Base-by-base conservation (phyloP, 805 yeast species). In the Candida namnaoensis region DNA sequence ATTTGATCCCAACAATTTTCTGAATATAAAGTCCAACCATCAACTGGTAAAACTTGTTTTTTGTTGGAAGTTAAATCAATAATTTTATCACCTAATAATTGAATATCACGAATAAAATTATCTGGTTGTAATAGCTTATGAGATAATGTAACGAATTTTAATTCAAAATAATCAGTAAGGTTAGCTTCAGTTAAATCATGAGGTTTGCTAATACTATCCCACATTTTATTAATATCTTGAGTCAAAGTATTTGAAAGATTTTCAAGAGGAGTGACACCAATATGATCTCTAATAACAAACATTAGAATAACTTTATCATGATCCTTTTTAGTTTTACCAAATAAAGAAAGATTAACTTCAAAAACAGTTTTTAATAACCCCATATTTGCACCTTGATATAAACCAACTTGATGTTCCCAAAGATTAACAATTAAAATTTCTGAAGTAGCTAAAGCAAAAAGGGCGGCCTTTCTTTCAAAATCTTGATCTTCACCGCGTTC, bases 401-500 rank as follows among this genome's bases (percentile, higher is more conserved):
- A 70, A 9, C 99, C 99, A 43, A 93, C 88, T 62, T 93, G 99
- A 52, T 87, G 84, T 60, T 93, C 99, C 97, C 98, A 93, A 56
- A 91, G 78, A 61, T 93, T 93, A 36, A 93, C 83, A 46, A 93
- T 88, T 51, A 93, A 69, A 5, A 90, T 80, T 56, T 93, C 98
- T 13, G 93, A 80, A 0, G 96, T 90, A 10, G 97, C 78, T 46
- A 93, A 68, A 0, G 99, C 98, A 68, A 93, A 93, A 36, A 93
- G 66, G 0, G 98, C 98, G 1, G 96, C 90, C 52, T 93, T 93
- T 44, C 99, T 76, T 63, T 93, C 99, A 61, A 93, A 93, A 63
- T 93, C 99, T 62, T 93, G 97, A 62, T 93, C 98, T 54, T 93
- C 99, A 25, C 98, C 98, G 42, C 97, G 76, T 64, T 93, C 99